Evolutionary conservation across 768 basidiomycete genomes (phyloP), one percentile per base, ranked within the genome.

Genomic region (Myochromella boudieri): DNA sequence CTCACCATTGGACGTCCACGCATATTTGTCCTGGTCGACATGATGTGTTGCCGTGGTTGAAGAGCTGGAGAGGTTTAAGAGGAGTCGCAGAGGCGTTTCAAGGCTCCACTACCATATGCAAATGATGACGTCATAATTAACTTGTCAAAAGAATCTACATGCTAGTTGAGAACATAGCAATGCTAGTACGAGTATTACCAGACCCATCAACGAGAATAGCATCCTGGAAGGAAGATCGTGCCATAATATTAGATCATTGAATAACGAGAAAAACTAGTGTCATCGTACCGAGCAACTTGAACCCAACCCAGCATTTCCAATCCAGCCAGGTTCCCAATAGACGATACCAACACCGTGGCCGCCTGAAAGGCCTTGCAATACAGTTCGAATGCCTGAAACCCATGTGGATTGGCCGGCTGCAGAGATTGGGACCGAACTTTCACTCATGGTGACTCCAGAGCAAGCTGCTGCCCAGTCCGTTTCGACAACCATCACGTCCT

Each of bases 241-340:
- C 21, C 48, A 51, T 20, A 48, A 27, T 12, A 25, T 21, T 7
- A 52, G n/a, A 9, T 40, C 44, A 25, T 22, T 42, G 39, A 37
- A 11, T 17, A 31, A 41, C 6, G 4, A 21, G 27, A n/a, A 28
- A 47, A 18, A 3, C n/a, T n/a, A 31, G 8, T 8, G 29, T 31
- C 29, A 39, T 55, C 65, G 47, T 61, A 74, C 74, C 32, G 68
- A 49, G 37, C 74, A 75, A 22, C 61, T 59, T 32, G 74, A 75
- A 20, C 73, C 73, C 38, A 75, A 52, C 20, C 61, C 67, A 11
- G 78, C 80, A 49, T 72, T 81, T 3, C 79, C 80, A 38, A 83
- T 68, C 82, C 82, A 85, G 37, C 70, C 80, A 17, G 82, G 82
- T 53, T 85, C 81, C 82, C 82, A 85, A 56, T 84, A 83, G n/a